Percentiles rank a stretch among this genome's conserved stretches.
Evolutionary conservation across 257 asterid genomes (phyloP).

Genomic region (Nicotiana undulata): DNA sequence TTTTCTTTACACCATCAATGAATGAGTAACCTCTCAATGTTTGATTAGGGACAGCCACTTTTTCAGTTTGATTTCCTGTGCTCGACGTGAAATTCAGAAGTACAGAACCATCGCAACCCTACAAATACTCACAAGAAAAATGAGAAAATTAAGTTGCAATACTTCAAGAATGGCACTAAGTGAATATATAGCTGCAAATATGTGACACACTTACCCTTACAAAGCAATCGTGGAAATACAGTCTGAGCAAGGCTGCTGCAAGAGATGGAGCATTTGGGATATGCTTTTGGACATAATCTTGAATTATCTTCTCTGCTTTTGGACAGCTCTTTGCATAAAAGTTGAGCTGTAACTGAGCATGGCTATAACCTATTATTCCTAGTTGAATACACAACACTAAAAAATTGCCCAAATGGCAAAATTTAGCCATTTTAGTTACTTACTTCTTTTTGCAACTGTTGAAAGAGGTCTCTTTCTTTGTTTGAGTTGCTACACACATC

Average conservation of each 20-base stretch:
- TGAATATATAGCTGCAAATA: background rate
- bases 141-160: background rate
- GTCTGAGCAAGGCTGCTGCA: background rate
- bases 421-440: conserved; percentile 15
- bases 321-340: background rate
- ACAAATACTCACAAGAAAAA: no score
- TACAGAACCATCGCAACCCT: conserved; percentile 1
- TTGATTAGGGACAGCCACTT: conserved; percentile 21
- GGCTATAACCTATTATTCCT: conserved; percentile 12
- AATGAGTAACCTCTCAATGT: background rate
- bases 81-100: background rate
- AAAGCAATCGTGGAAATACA: conserved; percentile 16
- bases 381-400: conserved; percentile 7
- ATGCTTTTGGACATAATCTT: background rate
- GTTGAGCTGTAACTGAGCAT: conserved; percentile 37
- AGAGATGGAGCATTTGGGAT: background rate
- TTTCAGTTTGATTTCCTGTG: conserved; percentile 17
- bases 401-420: background rate
- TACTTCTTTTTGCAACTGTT: background rate
- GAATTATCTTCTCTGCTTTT: background rate
- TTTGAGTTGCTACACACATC: background rate
- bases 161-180: background rate
- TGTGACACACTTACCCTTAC: conserved; percentile 14
- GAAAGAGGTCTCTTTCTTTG: background rate
- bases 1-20: background rate